These are phyloP conservation scores for Quercus tomentella DNA, from an alignment of 331 rosid species.

Conservation along the genomic window DNA sequence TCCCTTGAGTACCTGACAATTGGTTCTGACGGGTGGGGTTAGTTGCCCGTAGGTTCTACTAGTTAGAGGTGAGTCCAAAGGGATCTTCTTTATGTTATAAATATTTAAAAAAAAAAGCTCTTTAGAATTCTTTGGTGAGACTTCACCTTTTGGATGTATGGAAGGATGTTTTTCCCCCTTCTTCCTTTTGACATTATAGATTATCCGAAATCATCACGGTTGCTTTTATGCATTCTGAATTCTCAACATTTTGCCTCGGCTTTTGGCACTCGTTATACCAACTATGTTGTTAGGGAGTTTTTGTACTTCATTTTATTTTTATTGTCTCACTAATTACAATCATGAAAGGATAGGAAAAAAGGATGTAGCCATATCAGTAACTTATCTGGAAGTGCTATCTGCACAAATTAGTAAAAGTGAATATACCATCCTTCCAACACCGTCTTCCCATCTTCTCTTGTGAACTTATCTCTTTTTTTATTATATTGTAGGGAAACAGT, in stretches of 20 bases:
- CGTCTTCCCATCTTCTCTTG: neutral
- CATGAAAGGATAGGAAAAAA: neutral
- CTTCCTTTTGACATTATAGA: neutral
- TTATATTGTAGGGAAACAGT: slow-evolving; percentile 35
- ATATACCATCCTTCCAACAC: neutral
- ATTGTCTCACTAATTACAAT: neutral
- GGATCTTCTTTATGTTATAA: too few species aligned
- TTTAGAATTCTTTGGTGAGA: neutral
- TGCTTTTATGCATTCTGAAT: neutral
- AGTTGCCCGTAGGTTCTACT: too few species aligned
- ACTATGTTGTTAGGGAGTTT: neutral
- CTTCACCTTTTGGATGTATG: neutral
- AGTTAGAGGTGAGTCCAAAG: too few species aligned
- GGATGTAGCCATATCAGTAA: neutral
- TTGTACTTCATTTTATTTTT: neutral
- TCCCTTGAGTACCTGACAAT: too few species aligned
- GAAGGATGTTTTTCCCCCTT: neutral
- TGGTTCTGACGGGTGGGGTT: too few species aligned
- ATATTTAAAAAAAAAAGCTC: too few species aligned
- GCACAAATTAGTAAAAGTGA: neutral
- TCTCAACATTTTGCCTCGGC: neutral
- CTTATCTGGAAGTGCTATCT: neutral
- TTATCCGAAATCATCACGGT: neutral
- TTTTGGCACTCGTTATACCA: neutral
- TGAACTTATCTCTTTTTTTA: neutral